Evolutionary conservation across 805 yeast genomes (phyloP).

Genomic region (Candida ascalaphidarum): DNA sequence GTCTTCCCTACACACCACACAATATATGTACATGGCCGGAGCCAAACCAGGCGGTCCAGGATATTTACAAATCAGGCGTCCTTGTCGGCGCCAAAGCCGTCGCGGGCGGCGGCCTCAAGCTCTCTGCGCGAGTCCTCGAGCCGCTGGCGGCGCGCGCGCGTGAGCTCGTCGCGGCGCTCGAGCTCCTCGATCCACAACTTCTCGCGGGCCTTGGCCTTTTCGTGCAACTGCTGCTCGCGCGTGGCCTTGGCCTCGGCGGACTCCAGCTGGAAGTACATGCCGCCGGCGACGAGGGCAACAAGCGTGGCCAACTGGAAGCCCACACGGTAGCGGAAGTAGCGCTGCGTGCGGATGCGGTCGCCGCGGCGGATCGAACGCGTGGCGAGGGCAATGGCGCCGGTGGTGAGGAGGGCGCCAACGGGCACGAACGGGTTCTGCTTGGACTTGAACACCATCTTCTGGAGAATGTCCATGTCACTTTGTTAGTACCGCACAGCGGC

Average conservation of each 20-base stretch:
- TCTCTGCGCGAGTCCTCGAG: constrained; percentile 54
- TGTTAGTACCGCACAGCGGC: not conserved
- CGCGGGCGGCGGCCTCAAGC: constrained; percentile 21
- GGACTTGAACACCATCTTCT: constrained; percentile 52
- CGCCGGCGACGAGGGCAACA: constrained; percentile 76
- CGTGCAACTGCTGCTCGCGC: constrained; percentile 57
- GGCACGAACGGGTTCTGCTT: constrained; percentile 90
- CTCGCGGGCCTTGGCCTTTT: constrained; percentile 82
- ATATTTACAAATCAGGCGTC: too few relatives aligned
- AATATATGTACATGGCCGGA: too few relatives aligned
- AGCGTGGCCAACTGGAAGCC: constrained; percentile 79
- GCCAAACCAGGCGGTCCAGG: too few relatives aligned
- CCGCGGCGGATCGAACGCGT: constrained; percentile 70
- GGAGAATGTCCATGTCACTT: constrained; percentile 37
- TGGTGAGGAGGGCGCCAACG: constrained; percentile 67
- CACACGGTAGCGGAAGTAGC: constrained; percentile 85
- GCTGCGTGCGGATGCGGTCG: constrained; percentile 67
- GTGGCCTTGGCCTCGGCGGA: constrained; percentile 35
- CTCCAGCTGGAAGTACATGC: constrained; percentile 54
- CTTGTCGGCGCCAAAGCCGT: constrained; percentile 22
- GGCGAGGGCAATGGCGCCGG: constrained; percentile 74
- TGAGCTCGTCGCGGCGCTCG: constrained; percentile 75
- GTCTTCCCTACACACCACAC: too few relatives aligned
- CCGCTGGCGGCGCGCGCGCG: constrained; percentile 57
- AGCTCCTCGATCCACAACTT: constrained; percentile 81